Evolutionary conservation across 352 stramenopile genomes (phyloP).

Genomic region (Blastocystis sp.): DNA sequence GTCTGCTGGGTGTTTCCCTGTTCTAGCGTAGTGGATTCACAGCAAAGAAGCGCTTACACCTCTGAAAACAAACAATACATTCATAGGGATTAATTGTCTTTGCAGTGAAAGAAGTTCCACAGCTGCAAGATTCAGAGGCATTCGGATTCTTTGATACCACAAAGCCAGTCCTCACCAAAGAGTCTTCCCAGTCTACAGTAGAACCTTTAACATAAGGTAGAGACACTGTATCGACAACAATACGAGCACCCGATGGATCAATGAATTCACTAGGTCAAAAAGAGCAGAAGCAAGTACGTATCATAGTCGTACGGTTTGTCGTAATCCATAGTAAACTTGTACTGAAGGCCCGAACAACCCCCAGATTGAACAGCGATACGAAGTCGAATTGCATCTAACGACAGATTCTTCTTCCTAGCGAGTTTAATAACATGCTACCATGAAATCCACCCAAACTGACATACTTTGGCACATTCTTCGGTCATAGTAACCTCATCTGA

Average conservation of each 20-base stretch:
- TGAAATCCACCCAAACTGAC: background rate
- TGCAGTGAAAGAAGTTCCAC: constrained; percentile 43
- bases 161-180: constrained; percentile 34
- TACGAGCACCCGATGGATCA: constrained; percentile 8
- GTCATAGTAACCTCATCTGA: constrained; percentile 2
- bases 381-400: constrained; percentile 1
- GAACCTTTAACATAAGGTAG: constrained; percentile 39
- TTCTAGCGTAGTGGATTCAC: no score
- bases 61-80: background rate
- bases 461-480: constrained; percentile 31
- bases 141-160: constrained; percentile 53
- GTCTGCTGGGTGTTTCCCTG: no score
- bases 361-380: constrained; percentile 26
- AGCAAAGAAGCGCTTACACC: no score
- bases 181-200: constrained; percentile 36
- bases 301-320: constrained; percentile 48
- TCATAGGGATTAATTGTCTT: constrained; percentile 18
- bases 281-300: background rate
- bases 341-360: constrained; percentile 56
- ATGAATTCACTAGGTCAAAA: constrained; percentile 1
- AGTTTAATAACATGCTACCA: constrained; percentile 33
- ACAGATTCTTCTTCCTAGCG: background rate
- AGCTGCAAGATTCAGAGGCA: constrained; percentile 18
- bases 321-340: constrained; percentile 59
- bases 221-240: constrained; percentile 51